These are phyloP conservation scores for Teunomyces cretensis DNA, from an alignment of 805 yeast species.

Conservation along the genomic window DNA sequence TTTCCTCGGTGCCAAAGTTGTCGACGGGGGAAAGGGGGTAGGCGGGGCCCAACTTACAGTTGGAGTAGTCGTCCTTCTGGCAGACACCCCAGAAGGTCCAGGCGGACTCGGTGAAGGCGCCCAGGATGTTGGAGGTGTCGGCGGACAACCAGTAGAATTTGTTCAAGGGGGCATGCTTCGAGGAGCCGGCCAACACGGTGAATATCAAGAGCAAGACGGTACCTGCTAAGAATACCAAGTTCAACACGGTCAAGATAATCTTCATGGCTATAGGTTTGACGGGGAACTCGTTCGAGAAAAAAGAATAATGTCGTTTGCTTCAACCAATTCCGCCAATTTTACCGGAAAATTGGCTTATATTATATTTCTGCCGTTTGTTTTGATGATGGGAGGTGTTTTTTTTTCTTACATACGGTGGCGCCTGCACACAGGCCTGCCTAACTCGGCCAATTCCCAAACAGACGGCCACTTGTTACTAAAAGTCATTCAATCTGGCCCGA, in stretches of 20 bases:
- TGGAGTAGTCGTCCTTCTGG: slow-evolving; percentile 54
- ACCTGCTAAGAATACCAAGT: slow-evolving; percentile 42
- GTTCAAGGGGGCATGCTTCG: slow-evolving; percentile 57
- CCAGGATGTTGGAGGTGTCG: slow-evolving; percentile 56
- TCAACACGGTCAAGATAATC: slow-evolving; percentile 30
- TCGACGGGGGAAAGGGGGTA: slow-evolving; percentile 79
- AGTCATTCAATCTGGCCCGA: slow-evolving; percentile 2
- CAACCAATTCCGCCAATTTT: background rate
- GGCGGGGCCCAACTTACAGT: slow-evolving; percentile 63
- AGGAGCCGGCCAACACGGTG: slow-evolving; percentile 65
- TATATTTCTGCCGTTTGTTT: slow-evolving; percentile 1
- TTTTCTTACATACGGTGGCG: background rate
- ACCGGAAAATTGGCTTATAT: slow-evolving; percentile 2
- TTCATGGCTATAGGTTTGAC: no score
- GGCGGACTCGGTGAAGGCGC: slow-evolving; percentile 54
- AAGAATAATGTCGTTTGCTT: background rate
- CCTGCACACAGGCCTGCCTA: slow-evolving; percentile 1
- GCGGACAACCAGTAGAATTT: slow-evolving; percentile 80
- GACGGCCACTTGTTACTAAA: background rate
- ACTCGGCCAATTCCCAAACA: slow-evolving; percentile 1
- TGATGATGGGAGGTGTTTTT: slow-evolving; percentile 1
- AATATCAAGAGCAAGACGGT: slow-evolving; percentile 55
- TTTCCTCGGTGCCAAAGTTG: slow-evolving; percentile 57
- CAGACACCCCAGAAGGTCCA: slow-evolving; percentile 86
- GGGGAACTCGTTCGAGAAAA: background rate